phyloP scores from a whole-genome alignment of 2,329 filamentous ascomycete genomes.

The Hymenoscyphus linearis region DNA sequence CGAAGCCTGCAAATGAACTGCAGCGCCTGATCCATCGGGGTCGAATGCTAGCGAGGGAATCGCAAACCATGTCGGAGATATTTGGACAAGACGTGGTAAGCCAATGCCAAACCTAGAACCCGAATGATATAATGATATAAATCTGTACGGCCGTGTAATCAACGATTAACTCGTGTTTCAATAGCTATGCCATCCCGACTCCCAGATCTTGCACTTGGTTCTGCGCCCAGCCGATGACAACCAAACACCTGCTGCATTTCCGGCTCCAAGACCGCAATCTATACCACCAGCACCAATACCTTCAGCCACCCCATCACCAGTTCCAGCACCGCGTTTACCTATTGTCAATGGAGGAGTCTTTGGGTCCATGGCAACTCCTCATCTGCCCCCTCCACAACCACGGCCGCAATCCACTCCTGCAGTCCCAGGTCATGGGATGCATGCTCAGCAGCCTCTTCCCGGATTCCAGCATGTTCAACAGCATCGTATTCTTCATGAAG shows the following conservation, averaged over 20 bases:
- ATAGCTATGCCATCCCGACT: constrained; percentile 41
- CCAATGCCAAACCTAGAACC: constrained; percentile 5
- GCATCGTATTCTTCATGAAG: constrained; percentile 20
- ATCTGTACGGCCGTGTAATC: not conserved
- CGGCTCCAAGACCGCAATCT: not conserved
- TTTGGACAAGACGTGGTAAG: constrained; percentile 46
- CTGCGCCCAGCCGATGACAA: constrained; percentile 36
- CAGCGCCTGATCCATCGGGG: constrained; percentile 59
- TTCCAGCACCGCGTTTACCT: not conserved
- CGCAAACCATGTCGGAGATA: constrained; percentile 50
- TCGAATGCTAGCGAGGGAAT: constrained; percentile 48
- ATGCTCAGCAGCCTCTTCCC: constrained; percentile 22
- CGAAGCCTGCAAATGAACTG: constrained; percentile 47
- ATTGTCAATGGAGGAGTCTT: not conserved
- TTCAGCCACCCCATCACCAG: not conserved
- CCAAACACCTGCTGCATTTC: constrained; percentile 12
- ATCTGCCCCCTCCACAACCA: constrained; percentile 10
- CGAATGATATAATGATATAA: too few species aligned
- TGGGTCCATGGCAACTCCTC: constrained; percentile 8
- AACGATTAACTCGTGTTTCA: constrained; percentile 7
- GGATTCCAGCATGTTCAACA: constrained; percentile 26
- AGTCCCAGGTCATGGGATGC: constrained; percentile 16
- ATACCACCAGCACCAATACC: not conserved
- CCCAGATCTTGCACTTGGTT: constrained; percentile 50
- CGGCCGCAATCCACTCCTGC: constrained; percentile 22